Evolutionary conservation across 2,329 filamentous ascomycete genomes (phyloP).

Genomic region (Aspergillus pseudoviridinutans): DNA sequence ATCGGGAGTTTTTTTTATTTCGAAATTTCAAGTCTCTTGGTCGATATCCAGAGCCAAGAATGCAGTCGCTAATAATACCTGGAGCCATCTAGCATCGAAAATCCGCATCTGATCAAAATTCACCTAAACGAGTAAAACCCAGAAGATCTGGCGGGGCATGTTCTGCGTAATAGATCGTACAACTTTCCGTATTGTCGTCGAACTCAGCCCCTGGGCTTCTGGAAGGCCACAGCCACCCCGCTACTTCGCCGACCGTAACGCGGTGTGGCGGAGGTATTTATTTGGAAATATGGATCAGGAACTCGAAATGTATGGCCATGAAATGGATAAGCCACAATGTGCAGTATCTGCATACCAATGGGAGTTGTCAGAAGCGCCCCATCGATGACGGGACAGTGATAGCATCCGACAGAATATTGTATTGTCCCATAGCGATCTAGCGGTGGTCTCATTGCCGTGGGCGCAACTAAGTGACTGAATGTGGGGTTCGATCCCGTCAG

Average conservation of each 20-base stretch:
- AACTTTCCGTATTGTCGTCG: not conserved
- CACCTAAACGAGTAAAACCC: not conserved
- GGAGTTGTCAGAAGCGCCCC: not conserved
- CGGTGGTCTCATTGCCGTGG: slow-evolving; percentile 4
- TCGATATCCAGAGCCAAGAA: not conserved
- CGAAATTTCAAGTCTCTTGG: not conserved
- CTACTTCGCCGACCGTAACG: not conserved
- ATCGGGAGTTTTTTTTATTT: not conserved
- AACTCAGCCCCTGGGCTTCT: not conserved
- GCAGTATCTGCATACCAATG: not conserved
- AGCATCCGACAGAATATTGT: not conserved
- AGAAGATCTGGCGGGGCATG: not conserved
- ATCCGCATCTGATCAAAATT: not conserved
- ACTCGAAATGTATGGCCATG: not conserved
- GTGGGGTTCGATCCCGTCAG: not conserved
- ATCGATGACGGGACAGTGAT: slow-evolving; percentile 5
- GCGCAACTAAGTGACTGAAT: slow-evolving; percentile 1
- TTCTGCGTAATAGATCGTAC: not conserved
- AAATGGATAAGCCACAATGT: not conserved
- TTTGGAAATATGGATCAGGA: not conserved
- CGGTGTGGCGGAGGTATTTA: not conserved
- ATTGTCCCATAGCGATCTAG: not conserved
- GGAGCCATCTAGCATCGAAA: not conserved
- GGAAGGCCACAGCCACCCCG: not conserved
- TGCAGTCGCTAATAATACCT: not conserved